These are phyloP conservation scores for Castanea mollissima DNA, from an alignment of 306 rosid species.

Conservation along the genomic window DNA sequence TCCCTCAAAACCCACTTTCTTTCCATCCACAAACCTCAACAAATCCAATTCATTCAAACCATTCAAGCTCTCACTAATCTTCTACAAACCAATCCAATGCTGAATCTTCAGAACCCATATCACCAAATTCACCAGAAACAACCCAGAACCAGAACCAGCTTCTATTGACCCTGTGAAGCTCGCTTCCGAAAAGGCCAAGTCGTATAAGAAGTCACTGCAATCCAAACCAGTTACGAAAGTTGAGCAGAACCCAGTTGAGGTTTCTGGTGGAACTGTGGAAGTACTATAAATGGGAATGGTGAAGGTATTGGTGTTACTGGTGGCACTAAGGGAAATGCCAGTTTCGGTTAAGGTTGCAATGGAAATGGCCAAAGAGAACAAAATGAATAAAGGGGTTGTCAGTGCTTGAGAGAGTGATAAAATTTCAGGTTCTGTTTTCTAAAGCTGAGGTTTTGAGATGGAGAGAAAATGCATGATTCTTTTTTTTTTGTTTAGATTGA, in stretches of 20 bases:
- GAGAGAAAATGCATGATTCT: not conserved
- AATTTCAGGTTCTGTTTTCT: slow-evolving; percentile 34
- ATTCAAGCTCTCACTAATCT: slow-evolving; percentile 26
- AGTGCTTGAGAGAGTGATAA: not conserved
- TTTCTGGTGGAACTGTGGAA: slow-evolving; percentile 19
- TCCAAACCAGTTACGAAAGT: slow-evolving; percentile 18
- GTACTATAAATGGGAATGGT: too few species aligned
- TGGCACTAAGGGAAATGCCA: slow-evolving; percentile 38
- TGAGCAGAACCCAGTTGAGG: slow-evolving; percentile 27
- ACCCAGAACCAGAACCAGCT: slow-evolving; percentile 19
- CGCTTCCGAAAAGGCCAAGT: slow-evolving; percentile 61
- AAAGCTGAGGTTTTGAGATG: not conserved
- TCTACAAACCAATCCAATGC: slow-evolving; percentile 33
- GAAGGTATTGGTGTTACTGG: not conserved
- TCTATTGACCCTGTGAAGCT: slow-evolving; percentile 61
- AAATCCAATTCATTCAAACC: slow-evolving; percentile 32
- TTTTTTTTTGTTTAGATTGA: not conserved
- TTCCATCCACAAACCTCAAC: slow-evolving; percentile 27
- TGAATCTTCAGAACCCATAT: slow-evolving; percentile 37
- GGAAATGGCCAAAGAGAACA: slow-evolving; percentile 63
- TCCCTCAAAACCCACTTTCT: slow-evolving; percentile 26
- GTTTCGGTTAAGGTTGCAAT: slow-evolving; percentile 46
- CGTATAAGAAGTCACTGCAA: slow-evolving; percentile 40
- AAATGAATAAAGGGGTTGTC: slow-evolving; percentile 35
- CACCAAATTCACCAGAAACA: slow-evolving; percentile 28